Evolutionary conservation across 1,284 basidiomycete species (phyloP).

Genomic region (Cutaneotrichosporon sp.): DNA sequence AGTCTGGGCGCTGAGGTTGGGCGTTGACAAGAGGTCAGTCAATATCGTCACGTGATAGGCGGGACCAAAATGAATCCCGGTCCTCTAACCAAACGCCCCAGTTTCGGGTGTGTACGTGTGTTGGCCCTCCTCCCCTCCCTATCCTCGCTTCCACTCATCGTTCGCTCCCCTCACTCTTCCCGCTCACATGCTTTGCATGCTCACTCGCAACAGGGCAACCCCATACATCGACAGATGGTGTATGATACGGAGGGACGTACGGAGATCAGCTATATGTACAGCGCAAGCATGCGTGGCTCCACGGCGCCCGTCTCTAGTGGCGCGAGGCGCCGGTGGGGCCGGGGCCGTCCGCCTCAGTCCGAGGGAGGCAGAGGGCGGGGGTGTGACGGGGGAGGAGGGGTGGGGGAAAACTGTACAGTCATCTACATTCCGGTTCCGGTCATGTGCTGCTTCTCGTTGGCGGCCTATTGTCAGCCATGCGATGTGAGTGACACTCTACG

Average conservation of each 20-base stretch:
- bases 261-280: constrained; percentile 6
- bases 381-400: background rate
- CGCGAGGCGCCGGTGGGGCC: background rate
- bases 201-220: constrained; percentile 1
- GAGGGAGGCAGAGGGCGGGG: background rate
- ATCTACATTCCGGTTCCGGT: constrained; percentile 3
- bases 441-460: constrained; percentile 13
- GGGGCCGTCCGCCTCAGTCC: background rate
- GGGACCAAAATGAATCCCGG: background rate
- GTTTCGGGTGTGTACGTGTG: background rate
- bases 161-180: no score
- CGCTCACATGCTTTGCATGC: background rate
- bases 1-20: no score
- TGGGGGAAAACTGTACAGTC: background rate
- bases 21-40: background rate
- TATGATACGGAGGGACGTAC: constrained; percentile 4
- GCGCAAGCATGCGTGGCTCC: background rate
- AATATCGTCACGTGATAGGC: background rate
- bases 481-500: background rate
- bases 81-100: no score
- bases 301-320: background rate
- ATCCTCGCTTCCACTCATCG: no score
- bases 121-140: no score
- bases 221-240: constrained; percentile 1
- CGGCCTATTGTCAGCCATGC: constrained; percentile 6